Base-by-base conservation (phyloP, 495 filamentous ascomycete species). In the Chaetomium fimeti region DNA sequence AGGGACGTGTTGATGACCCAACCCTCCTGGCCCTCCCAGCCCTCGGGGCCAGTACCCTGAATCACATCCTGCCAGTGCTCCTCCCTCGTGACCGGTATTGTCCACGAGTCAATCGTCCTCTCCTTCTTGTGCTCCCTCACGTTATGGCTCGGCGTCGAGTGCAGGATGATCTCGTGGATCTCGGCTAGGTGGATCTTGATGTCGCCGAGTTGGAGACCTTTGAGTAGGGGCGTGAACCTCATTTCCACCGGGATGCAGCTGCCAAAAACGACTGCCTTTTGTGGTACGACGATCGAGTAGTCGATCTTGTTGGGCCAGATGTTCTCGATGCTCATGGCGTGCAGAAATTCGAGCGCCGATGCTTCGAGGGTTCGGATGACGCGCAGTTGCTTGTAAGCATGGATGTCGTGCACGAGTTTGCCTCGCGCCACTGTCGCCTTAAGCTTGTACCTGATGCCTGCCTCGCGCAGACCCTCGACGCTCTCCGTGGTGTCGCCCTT, bases 261-360 rank as follows among this genome's bases (percentile, higher is more conserved):
- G 43, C 94, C 94, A 67, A 96, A 97, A 11, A 96, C 88, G 61
- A 94, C 88, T 0, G 92, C 93, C 71, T 95, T 96, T 60, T 88
- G 91, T 3, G 94, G 93, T 9, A 93, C 88, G 64, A 88, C 87
- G 62, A 98, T 89, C 8, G 89, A 89, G 74, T 98, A 98, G 71
- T 94, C 87, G 69, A 97, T 84, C 79, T 98, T 98, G 76, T 93
- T 90, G 13, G 90, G 86, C 94, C 94, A 98, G 61, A 94, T 85
- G 70, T 96, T 96, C 74, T 96, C 90, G 58, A 96, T 87, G n/a
- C 88, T 92, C 91, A 93, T 92, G 13, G 89, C 89, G 72, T 94
- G 90, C 20, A 89, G 85, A 64, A 94, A 81, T 72, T 97, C 93
- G 62, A 94, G 81, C 32, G 90, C 88, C 47, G 89, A 87, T 18